A percentile compares a stretch with the other conserved stretches of the same genome.
Evolutionary conservation across 768 basidiomycete species (phyloP).

Genomic region (Naganishia vishniacii): DNA sequence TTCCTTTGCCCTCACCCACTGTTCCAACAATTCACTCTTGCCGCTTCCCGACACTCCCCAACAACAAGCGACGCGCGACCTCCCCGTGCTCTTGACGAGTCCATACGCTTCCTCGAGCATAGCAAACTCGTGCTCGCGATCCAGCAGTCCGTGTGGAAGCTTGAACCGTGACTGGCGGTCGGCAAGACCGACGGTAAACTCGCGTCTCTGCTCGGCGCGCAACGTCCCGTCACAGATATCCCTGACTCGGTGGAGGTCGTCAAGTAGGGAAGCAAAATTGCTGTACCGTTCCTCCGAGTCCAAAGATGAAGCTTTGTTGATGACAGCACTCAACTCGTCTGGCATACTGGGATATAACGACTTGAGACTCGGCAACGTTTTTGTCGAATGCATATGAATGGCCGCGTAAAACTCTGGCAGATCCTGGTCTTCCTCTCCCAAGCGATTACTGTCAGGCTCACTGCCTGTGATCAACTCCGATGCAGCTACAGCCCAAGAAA

Average conservation of each 20-base stretch:
- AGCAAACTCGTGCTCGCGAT: constrained; percentile 14
- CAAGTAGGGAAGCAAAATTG: constrained; percentile 31
- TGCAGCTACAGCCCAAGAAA: constrained; percentile 36
- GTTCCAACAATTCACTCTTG: constrained; percentile 20
- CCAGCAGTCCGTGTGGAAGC: constrained; percentile 5
- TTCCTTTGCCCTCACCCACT: constrained; percentile 24
- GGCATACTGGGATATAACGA: constrained; percentile 23
- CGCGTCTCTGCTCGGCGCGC: constrained; percentile 1
- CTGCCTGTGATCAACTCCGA: constrained; percentile 39
- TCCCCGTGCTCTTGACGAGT: constrained; percentile 7
- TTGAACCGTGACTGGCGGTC: constrained; percentile 12
- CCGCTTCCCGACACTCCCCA: constrained; percentile 24
- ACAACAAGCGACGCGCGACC: constrained; percentile 14
- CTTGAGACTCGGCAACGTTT: constrained; percentile 23
- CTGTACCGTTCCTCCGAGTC: constrained; percentile 39
- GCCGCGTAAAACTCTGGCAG: constrained; percentile 34
- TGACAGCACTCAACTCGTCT: constrained; percentile 33
- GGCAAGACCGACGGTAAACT: constrained; percentile 20
- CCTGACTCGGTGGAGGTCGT: constrained; percentile 35
- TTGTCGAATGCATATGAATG: constrained; percentile 35
- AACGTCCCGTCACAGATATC: constrained; percentile 27
- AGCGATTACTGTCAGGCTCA: constrained; percentile 18
- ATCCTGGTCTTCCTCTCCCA: background rate
- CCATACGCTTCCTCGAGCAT: constrained; percentile 20
- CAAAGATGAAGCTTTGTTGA: constrained; percentile 36